Evolutionary conservation across 1,284 basidiomycete genomes (phyloP).

Genomic region (Coniferiporia weirii): DNA sequence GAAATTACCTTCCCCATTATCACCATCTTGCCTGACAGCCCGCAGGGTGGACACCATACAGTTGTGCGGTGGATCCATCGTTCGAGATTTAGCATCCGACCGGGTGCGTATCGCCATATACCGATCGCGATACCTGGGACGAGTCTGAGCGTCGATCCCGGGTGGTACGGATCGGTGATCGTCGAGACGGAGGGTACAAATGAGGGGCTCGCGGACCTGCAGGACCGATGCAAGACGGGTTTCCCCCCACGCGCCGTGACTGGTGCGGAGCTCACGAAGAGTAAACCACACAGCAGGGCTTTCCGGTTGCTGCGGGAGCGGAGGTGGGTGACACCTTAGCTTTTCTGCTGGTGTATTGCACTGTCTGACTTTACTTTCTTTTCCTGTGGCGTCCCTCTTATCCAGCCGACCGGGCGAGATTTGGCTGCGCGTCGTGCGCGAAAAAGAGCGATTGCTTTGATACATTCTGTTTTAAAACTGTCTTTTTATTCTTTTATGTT

Average conservation of each 20-base stretch:
- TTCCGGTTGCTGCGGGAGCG: slow-evolving; percentile 70
- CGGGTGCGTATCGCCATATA: slow-evolving; percentile 25
- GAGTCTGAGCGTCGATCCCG: slow-evolving; percentile 58
- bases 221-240: slow-evolving; percentile 60
- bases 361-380: no score
- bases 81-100: slow-evolving; percentile 62
- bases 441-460: slow-evolving; percentile 49
- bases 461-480: background rate
- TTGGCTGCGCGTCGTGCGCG: slow-evolving; percentile 65
- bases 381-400: no score
- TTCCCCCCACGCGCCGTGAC: slow-evolving; percentile 52
- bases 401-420: slow-evolving; percentile 73
- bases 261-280: slow-evolving; percentile 22
- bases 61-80: slow-evolving; percentile 80
- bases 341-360: no score
- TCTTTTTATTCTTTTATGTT: background rate
- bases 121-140: slow-evolving; percentile 50
- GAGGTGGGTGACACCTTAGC: slow-evolving; percentile 43
- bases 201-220: slow-evolving; percentile 73
- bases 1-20: background rate
- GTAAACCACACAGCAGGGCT: slow-evolving; percentile 41
- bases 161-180: slow-evolving; percentile 75
- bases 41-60: slow-evolving; percentile 70
- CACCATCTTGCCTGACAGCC: slow-evolving; percentile 35
- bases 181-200: slow-evolving; percentile 81